phyloP scores from a whole-genome alignment of 1,284 basidiomycete species.

The Vanrija pseudolonga region DNA sequence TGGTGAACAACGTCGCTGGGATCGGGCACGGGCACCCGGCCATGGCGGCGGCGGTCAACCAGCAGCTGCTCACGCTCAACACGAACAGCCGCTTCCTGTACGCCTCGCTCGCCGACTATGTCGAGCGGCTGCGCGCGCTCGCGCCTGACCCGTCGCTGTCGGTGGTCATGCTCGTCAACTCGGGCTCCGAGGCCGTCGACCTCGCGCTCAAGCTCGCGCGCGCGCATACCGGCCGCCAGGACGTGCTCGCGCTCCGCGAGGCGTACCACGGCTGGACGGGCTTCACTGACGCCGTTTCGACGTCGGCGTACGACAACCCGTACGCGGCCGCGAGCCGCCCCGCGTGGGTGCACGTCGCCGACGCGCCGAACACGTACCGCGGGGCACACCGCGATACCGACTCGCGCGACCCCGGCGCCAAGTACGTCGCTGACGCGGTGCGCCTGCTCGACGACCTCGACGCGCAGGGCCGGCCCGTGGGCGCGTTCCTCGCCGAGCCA shows the following conservation, averaged over 20 bases:
- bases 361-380: constrained; percentile 9
- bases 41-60: constrained; percentile 4
- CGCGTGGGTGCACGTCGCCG: constrained; percentile 3
- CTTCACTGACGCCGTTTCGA: constrained; percentile 6
- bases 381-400: background rate
- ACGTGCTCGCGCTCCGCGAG: constrained; percentile 9
- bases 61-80: constrained; percentile 13
- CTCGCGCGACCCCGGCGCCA: background rate
- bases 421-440: constrained; percentile 2
- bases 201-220: constrained; percentile 10
- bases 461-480: background rate
- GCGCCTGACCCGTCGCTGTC: constrained; percentile 4
- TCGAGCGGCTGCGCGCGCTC: constrained; percentile 3
- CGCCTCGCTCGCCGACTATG: constrained; percentile 3
- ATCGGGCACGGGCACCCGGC: constrained; percentile 11
- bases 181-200: constrained; percentile 12
- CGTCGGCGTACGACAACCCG: constrained; percentile 10
- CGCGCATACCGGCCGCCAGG: background rate
- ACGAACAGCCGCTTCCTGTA: constrained; percentile 16
- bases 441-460: background rate
- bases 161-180: constrained; percentile 11
- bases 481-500: constrained; percentile 10
- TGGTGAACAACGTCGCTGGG: constrained; percentile 13
- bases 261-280: constrained; percentile 14
- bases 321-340: background rate